Base-by-base conservation (phyloP, 495 filamentous ascomycete genomes). In the Xanthoparmelia taractica region DNA sequence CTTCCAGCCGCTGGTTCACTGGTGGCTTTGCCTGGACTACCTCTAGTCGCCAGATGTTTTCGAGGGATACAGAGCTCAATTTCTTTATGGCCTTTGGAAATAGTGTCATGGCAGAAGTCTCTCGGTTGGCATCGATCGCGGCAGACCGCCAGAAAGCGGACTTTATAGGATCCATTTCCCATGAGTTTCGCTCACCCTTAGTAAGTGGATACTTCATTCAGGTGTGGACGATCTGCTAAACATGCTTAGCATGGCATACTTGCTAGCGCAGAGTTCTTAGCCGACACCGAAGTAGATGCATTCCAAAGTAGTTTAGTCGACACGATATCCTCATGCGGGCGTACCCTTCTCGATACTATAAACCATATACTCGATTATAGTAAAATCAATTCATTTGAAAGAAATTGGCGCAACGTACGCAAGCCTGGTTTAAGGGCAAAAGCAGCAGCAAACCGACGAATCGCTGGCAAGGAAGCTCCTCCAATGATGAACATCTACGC, bases 121-220 rank as follows among this genome's bases (percentile, higher is more conserved):
- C 79, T 0, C 80, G 84, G 27, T 70, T 89, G 50, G 73, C 75
- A 50, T 63, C 74, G 7, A 69, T 75, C 54, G 70, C 73, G 1
- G 74, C 74, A 13, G 75, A 77, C 48, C 69, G 70, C 4, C 74
- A 75, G 58, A 91, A 92, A 68, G 78, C 81, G 1, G 86, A 87
- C 59, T 87, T 91, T 65, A 87, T 92, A 50, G 85, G 84, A 0
- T 86, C 81, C 15, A 86, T 91, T 11, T 87, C 84, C 13, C 90
- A 95, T 69, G 90, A 95, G 69, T 76, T 94, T 20, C 81, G 90
- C 8, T 88, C 84, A 23, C 90, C 90, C 2, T 73, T 95, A 10
- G 88, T 92, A 66, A 89, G 60, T 63, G 29, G n/a, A 18, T 34
- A 2, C 18, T 55, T 37, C 20, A 40, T 37, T n/a, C 27, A 2